Percentiles rank a stretch among this genome's conserved stretches.
Conservation (phyloP, 257 asterid species). For the Solanum raphanifolium region DNA sequence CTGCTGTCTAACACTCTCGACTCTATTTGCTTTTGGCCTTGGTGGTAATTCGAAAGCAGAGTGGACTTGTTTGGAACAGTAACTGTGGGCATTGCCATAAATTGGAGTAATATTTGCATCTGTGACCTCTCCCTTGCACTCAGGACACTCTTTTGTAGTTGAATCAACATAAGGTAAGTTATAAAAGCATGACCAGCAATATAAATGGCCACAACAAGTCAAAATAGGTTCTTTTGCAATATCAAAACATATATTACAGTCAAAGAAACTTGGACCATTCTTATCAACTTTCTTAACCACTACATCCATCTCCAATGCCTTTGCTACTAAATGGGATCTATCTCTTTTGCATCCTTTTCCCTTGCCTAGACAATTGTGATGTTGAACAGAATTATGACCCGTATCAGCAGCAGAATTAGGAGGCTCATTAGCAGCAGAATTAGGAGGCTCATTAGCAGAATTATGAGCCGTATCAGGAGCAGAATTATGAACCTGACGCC, state of each 20-base stretch:
- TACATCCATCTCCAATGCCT: background rate
- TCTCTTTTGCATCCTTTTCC: background rate
- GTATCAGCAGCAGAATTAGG: background rate
- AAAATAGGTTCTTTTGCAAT: slow-evolving; percentile 38
- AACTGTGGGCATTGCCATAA: slow-evolving; percentile 25
- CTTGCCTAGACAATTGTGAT: background rate
- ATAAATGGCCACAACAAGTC: slow-evolving; percentile 48
- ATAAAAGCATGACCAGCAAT: slow-evolving; percentile 49
- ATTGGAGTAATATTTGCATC: slow-evolving; percentile 28
- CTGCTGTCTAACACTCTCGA: slow-evolving; percentile 39
- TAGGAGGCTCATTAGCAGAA: background rate
- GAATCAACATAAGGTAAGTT: slow-evolving; percentile 34
- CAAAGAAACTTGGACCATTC: slow-evolving; percentile 14
- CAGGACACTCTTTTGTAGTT: slow-evolving; percentile 36
- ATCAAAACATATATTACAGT: slow-evolving; percentile 31
- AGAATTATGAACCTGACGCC: background rate
- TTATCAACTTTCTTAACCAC: background rate
- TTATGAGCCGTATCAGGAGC: background rate
- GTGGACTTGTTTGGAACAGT: slow-evolving; percentile 7
- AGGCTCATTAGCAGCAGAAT: background rate
- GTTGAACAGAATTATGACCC: background rate
- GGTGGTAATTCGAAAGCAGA: slow-evolving; percentile 27
- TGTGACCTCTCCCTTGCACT: slow-evolving; percentile 41
- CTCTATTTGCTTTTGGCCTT: slow-evolving; percentile 38
- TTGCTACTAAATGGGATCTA: background rate